A percentile compares a stretch with the other conserved stretches of the same genome.
phyloP scores from a whole-genome alignment of 2,329 filamentous ascomycete genomes.

The Phoma sp. region DNA sequence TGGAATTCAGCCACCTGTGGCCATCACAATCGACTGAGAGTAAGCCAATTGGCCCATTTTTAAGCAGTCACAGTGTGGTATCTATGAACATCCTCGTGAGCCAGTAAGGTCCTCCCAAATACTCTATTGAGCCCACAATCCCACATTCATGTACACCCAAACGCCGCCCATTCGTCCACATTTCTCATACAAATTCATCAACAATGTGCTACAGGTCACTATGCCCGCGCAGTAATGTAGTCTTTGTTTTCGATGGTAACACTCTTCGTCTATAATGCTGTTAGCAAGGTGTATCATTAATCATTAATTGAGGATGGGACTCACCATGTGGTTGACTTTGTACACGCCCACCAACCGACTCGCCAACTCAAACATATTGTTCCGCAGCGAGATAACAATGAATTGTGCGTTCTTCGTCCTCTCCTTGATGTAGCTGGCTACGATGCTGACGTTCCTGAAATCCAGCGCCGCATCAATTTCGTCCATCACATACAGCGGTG shows the following conservation, averaged over 20 bases:
- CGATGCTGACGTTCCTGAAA: conserved; percentile 97
- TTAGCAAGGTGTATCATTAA: conserved; percentile 22
- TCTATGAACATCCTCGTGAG: no score
- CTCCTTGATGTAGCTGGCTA: conserved; percentile 99
- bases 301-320: conserved; percentile 22
- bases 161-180: conserved; percentile 12
- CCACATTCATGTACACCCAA: no score
- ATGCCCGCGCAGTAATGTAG: conserved; percentile 45
- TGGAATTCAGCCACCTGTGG: no score
- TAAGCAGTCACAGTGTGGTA: no score
- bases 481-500: conserved; percentile 98
- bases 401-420: conserved; percentile 99
- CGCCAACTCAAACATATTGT: conserved; percentile 99
- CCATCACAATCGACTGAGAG: no score
- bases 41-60: no score
- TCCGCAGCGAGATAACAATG: conserved; percentile 95
- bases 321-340: conserved; percentile 96
- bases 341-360: conserved; percentile 94
- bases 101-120: no score
- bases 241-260: conserved; percentile 62
- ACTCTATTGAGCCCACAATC: no score
- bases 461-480: conserved; percentile 98
- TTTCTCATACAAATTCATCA: neutral
- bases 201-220: neutral
- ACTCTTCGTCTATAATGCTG: conserved; percentile 57